Conservation (phyloP, 805 yeast species). For the Jamesozyma spencerorum region DNA sequence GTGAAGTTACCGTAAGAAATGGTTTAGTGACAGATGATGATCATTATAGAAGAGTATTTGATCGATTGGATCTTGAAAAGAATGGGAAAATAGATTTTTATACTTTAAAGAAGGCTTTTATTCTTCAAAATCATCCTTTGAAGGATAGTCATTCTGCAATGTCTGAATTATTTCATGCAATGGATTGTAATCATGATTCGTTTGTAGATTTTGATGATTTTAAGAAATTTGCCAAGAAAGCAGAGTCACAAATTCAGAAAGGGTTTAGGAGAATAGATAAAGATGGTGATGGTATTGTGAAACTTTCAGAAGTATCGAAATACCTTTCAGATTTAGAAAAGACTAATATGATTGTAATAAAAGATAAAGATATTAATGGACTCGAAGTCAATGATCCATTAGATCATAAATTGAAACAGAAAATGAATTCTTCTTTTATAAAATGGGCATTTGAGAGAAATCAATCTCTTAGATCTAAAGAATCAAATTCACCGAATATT, state of each 20-base stretch:
- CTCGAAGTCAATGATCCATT: neutral
- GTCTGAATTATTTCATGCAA: conserved; percentile 44
- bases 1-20: conserved; percentile 6
- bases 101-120: conserved; percentile 33
- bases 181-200: conserved; percentile 50
- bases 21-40: conserved; percentile 14
- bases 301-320: conserved; percentile 52
- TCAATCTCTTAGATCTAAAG: conserved; percentile 12
- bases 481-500: conserved; percentile 47
- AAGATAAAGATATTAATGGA: neutral
- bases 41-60: conserved; percentile 36
- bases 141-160: conserved; percentile 52
- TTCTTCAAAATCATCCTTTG: conserved; percentile 52
- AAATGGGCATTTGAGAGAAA: conserved; percentile 25
- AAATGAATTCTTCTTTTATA: conserved; percentile 15
- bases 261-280: conserved; percentile 64
- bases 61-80: conserved; percentile 34
- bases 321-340: conserved; percentile 51
- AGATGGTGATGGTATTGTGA: conserved; percentile 65
- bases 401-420: neutral
- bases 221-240: conserved; percentile 49
- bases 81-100: conserved; percentile 32
- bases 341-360: conserved; percentile 1
- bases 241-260: conserved; percentile 59
- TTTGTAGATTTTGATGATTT: conserved; percentile 58